Evolutionary conservation across 2,329 filamentous ascomycete species (phyloP), one percentile per base, ranked within the genome.

Genomic region (Pestalotiopsis sp.): DNA sequence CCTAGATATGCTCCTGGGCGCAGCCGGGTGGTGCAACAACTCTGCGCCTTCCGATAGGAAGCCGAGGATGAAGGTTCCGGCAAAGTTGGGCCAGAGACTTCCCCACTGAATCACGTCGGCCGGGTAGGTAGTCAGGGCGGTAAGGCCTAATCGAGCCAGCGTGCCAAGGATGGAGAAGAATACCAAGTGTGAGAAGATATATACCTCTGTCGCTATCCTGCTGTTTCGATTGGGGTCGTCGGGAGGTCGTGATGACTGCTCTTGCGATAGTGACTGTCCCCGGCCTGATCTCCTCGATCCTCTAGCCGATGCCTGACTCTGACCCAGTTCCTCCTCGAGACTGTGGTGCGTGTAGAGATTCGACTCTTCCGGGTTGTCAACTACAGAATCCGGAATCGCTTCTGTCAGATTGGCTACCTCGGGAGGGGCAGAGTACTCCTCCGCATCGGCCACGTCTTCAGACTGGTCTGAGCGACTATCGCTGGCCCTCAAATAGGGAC

Each of bases 341-440:
- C 27, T 64, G 38, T 64, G 61, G n/a, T 64, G 61, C n/a, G 36
- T n/a, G 61, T 41, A 64, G 17, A 11, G n/a, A 20, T 25, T 38
- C 5, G 17, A 9, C 36, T 64, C 61, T 38, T 64, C 17, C 14
- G 61, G 61, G 27, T 64, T 64, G 20, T 64, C 61, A 27, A 64
- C 61, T 23, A 64, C 61, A 45, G 36, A 36, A 25, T 64, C 61
- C 11, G 61, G 38, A 45, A 27, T 25, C 36, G 20, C 45, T 3
- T 64, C 61, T 23, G 61, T 69, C 59, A 79, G 65, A 62, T 80
- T 72, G 52, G 76, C 58, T 3, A 52, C 17, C 45, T 52, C 45
- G 17, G 17, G 45, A 52, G 45, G 45, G 3, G 45, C 45, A 52
- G 45, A 9, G 17, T 52, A 52, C 3, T n/a, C 45, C 14, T n/a